Evolutionary conservation across 441 rosid genomes (phyloP).

Genomic region (Syzygium malaccense): DNA sequence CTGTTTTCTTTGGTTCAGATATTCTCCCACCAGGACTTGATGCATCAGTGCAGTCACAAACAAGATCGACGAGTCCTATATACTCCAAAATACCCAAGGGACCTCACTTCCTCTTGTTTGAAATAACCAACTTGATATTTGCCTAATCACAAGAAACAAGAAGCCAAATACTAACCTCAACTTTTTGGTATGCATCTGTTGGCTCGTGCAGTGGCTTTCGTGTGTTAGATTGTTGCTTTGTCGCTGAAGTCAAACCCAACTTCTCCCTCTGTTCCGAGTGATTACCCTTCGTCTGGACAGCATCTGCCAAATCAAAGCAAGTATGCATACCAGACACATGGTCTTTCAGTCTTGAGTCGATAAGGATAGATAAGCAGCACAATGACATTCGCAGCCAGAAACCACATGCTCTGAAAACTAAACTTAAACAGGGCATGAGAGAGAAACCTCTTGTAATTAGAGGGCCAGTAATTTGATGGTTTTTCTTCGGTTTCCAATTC

Average conservation of each 20-base stretch:
- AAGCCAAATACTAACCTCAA: constrained; percentile 40
- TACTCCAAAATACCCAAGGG: neutral
- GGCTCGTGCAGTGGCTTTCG: constrained; percentile 27
- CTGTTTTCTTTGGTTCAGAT: neutral
- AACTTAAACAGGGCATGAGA: neutral
- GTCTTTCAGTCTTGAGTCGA: neutral
- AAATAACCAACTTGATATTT: neutral
- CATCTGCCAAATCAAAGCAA: constrained; percentile 29
- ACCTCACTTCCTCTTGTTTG: neutral
- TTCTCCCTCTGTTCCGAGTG: constrained; percentile 57
- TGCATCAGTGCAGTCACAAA: neutral
- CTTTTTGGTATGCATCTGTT: constrained; percentile 47
- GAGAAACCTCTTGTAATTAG: neutral
- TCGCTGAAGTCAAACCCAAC: constrained; percentile 41
- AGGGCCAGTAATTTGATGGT: neutral
- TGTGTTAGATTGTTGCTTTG: constrained; percentile 25
- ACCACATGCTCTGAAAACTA: neutral
- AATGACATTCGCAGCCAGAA: neutral
- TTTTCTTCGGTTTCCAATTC: constrained; percentile 10
- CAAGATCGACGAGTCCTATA: neutral
- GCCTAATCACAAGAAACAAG: neutral
- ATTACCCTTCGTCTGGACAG: constrained; percentile 28
- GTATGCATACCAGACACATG: neutral
- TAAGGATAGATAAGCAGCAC: neutral
- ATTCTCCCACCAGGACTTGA: neutral